Evolutionary conservation across 2,329 filamentous ascomycete species (phyloP), one percentile per base, ranked within the genome.

Genomic region (Alternaria metachromatica): DNA sequence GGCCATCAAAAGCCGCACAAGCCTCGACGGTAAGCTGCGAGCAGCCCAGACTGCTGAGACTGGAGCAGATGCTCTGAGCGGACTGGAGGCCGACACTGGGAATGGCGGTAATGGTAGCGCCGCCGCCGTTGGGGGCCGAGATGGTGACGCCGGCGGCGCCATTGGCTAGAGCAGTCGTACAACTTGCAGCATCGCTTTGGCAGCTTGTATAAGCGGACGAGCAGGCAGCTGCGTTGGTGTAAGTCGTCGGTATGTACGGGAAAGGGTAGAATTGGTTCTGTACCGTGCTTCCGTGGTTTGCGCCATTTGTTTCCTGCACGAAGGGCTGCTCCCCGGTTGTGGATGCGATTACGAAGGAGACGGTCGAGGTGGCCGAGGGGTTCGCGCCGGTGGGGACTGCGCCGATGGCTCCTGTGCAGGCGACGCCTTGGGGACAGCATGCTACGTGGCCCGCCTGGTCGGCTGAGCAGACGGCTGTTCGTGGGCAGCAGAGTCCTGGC

Each of bases 361-460:
- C 59, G 49, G 67, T 67, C 23, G 65, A 62, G 7, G 71, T 70
- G 30, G 70, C 77, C 0, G 62, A 58, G 45, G 62, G 62, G 23
- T 48, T 54, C 25, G 81, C 58, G 25, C 50, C 56, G 13, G 65
- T 64, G 5, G 61, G 50, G 21, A 33, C 30, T 26, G 59, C 33
- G 55, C 56, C 62, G 21, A 66, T 58, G 51, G 63, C 55, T 51
- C 88, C 88, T 0, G 87, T 89, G 72, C 88, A 90, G 26, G 80
- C 84, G 13, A 85, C 85, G 55, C 85, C 84, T 25, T 78, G 82
- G 0, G 87, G 87, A 78, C 88, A 90, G 81, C 88, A 90, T 23
- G 87, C 88, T 58, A 89, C 84, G 64, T 88, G 82, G 58, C 87
- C 83, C 41, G 83, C 85, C 44, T 78, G 77, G 76, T 90, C 88